Conservation (phyloP, 768 basidiomycete species). For the Cubamyces lactineus region DNA sequence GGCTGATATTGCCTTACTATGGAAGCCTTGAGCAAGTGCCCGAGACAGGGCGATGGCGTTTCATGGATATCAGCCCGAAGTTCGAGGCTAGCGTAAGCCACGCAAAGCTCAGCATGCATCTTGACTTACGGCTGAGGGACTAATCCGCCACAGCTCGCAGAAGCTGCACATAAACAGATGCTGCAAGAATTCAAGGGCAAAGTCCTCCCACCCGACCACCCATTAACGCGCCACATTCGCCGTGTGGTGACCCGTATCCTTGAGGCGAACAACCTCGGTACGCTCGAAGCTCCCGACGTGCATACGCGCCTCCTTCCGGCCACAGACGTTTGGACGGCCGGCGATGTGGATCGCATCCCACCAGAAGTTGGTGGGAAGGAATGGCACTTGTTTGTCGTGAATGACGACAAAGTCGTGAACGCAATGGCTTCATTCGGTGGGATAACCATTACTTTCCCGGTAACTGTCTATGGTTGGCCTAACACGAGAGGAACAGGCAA, state of each 20-base stretch:
- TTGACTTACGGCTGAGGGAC: not conserved
- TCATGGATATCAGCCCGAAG: conserved; percentile 74
- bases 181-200: conserved; percentile 52
- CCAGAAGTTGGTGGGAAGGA: conserved; percentile 37
- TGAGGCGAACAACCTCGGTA: conserved; percentile 70
- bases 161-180: conserved; percentile 47
- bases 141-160: conserved; percentile 43
- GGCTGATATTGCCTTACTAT: too few species aligned
- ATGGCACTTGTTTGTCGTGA: conserved; percentile 80
- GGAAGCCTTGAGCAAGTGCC: conserved; percentile 80
- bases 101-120: not conserved
- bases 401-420: conserved; percentile 71
- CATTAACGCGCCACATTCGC: conserved; percentile 66
- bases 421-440: conserved; percentile 77
- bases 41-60: conserved; percentile 86
- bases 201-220: conserved; percentile 70
- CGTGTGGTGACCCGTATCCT: conserved; percentile 72
- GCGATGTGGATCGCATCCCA: conserved; percentile 25
- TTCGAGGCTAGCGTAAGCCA: conserved; percentile 56
- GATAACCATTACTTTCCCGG: conserved; percentile 17
- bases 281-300: conserved; percentile 43
- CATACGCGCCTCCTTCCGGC: conserved; percentile 26
- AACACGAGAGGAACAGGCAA: conserved; percentile 47
- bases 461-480: not conserved
- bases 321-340: conserved; percentile 35